Evolutionary conservation across 345 rosid species (phyloP), one percentile per base, ranked within the genome.

Genomic region (Moricandia moricandioides): DNA sequence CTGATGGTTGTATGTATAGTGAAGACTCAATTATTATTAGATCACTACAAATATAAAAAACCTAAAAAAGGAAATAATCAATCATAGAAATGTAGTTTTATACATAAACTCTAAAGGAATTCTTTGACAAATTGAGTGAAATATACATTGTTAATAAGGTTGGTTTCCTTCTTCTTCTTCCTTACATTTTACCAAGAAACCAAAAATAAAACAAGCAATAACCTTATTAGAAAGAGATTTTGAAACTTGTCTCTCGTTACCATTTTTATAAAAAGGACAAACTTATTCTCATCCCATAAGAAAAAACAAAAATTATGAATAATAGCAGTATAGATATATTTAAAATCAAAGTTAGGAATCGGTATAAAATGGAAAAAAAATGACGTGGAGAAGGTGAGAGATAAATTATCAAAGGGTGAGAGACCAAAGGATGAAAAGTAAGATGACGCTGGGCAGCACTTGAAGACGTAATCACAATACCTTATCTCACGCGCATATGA

Each of bases 311-410:
- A 57, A 1, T 0, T 1, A 56, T 10, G 3, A 33, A 14, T 17
- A 4, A 11, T 39, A 39, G n/a, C 45, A 10, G 1, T 3, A 39
- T 39, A 39, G 24, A 35, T 37, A 37, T 43, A 13, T 43, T 43
- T 43, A 14, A 43, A 49, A 14, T 6, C 14, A 21, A 9, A 16
- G 55, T 49, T 49, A 49, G 21, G 55, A 49, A 6, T 47, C 3
- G 54, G 54, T 45, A 35, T 29, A 16, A 57, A 3, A 3, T 4
- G 31, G 5, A 1, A 16, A 3, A 27, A 59, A 33, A 59, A 9
- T 69, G 79, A 76, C 39, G 79, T 69, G 65, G 79, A 76, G 63
- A 70, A 76, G 75, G 69, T 62, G 60, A 55, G 60, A 55, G 8
- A 34, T 30, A 68, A 62, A 75, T 47, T 37, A 60, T n/a, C 34